Base-by-base conservation (phyloP, 768 basidiomycete species). In the Mycena filopes region DNA sequence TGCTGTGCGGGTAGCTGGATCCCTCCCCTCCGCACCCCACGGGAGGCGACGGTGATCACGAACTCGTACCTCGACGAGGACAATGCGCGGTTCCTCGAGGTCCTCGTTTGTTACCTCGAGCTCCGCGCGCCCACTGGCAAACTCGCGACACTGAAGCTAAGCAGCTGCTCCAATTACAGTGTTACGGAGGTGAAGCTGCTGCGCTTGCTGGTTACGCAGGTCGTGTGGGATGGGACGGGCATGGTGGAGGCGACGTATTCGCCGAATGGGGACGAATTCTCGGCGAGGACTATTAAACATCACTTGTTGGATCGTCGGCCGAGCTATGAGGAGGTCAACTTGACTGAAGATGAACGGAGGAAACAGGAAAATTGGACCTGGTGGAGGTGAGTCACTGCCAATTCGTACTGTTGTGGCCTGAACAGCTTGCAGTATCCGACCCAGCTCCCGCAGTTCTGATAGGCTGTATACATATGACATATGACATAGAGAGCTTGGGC, bases 11-110 rank as follows among this genome's bases (percentile, higher is more conserved):
- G 66, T 2, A 56, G 56, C 20, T 67, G 55, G 56, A 25, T 67
- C 2, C 13, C 50, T 4, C 56, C 45, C 6, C 6, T 12, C 31
- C 49, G 49, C n/a, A n/a, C n/a, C n/a, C n/a, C n/a, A n/a, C n/a
- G n/a, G n/a, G n/a, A n/a, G n/a, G n/a, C 16, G n/a, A 42, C 5
- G 15, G n/a, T 26, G 31, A 12, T 18, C 28, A 26, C 20, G n/a
- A 67, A 58, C 29, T 63, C 60, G 1, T 67, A 58, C 38, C 36
- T 63, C 56, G 60, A 67, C 25, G 43, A 51, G 9, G 66, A 67
- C 38, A 51, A 45, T 9, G 49, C 61, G 10, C 62, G 62, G 21
- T 64, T 64, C 47, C 38, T 64, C 12, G 62, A 64, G 33, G 42
- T 64, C 10, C 25, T 64, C 21, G 20, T 64, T 1, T 57, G 29